Conservation (phyloP, 2,329 filamentous ascomycete genomes). For the Stachybotrys echinatus region DNA sequence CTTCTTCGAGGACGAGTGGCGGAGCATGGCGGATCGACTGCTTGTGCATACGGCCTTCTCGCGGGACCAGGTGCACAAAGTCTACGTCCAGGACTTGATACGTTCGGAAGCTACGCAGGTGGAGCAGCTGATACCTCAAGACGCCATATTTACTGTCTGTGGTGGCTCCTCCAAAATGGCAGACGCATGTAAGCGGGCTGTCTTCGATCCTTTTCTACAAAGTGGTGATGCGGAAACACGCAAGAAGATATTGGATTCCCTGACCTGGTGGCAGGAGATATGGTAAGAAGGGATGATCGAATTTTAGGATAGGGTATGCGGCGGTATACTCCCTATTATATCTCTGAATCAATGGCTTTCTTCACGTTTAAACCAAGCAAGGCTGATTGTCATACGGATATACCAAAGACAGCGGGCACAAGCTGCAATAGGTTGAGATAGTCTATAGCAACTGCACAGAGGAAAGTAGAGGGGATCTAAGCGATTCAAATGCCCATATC, state of each 20-base stretch:
- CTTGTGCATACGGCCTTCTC: slow-evolving; percentile 42
- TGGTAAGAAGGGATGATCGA: slow-evolving; percentile 34
- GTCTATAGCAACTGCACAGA: no score
- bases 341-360: background rate
- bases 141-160: slow-evolving; percentile 47
- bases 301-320: background rate
- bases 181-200: slow-evolving; percentile 44
- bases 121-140: slow-evolving; percentile 25
- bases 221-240: slow-evolving; percentile 32
- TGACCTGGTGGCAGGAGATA: slow-evolving; percentile 54
- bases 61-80: slow-evolving; percentile 39
- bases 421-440: no score
- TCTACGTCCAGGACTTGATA: slow-evolving; percentile 53
- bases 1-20: slow-evolving; percentile 78
- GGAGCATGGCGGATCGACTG: slow-evolving; percentile 17
- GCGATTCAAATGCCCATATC: no score
- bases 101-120: slow-evolving; percentile 32
- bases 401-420: no score
- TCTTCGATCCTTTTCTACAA: slow-evolving; percentile 42
- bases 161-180: slow-evolving; percentile 57
- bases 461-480: no score
- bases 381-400: no score
- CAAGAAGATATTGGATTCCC: slow-evolving; percentile 26
- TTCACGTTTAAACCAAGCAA: no score
- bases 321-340: slow-evolving; percentile 2